These are phyloP conservation scores for Orbilia blumenaviensis DNA, from an alignment of 2,329 filamentous ascomycete species.

Conservation along the genomic window DNA sequence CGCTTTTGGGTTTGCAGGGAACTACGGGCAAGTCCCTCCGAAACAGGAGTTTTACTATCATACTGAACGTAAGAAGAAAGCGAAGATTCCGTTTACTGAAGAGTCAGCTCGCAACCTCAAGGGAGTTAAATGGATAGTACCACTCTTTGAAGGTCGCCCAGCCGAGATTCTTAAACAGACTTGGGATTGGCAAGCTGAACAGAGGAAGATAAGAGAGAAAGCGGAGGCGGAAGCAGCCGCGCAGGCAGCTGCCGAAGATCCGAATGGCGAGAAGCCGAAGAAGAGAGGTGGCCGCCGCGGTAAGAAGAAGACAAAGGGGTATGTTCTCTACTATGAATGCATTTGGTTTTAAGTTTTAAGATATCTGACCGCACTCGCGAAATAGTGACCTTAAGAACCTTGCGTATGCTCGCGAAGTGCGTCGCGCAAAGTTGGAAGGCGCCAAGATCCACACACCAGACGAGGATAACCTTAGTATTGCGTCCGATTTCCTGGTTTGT, in stretches of 20 bases:
- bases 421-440: conserved; percentile 44
- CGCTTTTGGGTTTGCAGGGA: conserved; percentile 9
- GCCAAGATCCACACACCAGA: conserved; percentile 49
- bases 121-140: conserved; percentile 43
- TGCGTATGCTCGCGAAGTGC: conserved; percentile 48
- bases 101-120: conserved; percentile 38
- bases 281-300: conserved; percentile 41
- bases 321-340: background rate
- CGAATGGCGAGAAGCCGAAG: conserved; percentile 27
- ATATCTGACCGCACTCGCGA: background rate
- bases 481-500: conserved; percentile 32
- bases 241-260: conserved; percentile 24
- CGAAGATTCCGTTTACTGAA: background rate
- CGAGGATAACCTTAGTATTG: conserved; percentile 51
- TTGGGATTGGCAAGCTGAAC: conserved; percentile 21
- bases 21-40: background rate
- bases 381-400: conserved; percentile 47
- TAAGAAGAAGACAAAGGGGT: conserved; percentile 50
- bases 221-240: conserved; percentile 36
- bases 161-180: conserved; percentile 40
- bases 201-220: conserved; percentile 33
- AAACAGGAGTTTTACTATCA: conserved; percentile 8
- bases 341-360: background rate
- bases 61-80: conserved; percentile 41
- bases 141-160: conserved; percentile 40